Base-by-base conservation (phyloP, 192 early-diverging fungal genomes). In the Paraglomus brasilianum region DNA sequence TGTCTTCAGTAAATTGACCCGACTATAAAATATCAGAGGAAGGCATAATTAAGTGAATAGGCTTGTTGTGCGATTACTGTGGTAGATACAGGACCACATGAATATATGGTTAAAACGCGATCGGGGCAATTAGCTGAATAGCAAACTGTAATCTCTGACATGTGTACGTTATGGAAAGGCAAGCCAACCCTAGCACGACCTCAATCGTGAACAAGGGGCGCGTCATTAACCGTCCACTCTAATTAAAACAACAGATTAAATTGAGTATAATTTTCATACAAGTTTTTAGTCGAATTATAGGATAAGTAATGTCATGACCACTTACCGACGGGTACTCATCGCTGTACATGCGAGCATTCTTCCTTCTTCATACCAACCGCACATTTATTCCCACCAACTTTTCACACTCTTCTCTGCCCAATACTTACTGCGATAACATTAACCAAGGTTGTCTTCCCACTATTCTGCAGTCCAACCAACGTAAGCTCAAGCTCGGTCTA, bases 401-500 rank as follows among this genome's bases (percentile, higher is more conserved):
- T 5, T 62, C 21, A 13, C 19, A 45, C 0, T 0, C 19, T 36
- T 45, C 2, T 11, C n/a, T 62, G 4, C 21, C 53, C 10, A 56
- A 21, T 4, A 85, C 86, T 76, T 85, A 88, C 87, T 40, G 91
- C 91, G 67, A 94, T 92, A 41, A 94, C 90, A 62, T 92, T 92
- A 14, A 94, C 90, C 7, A 94, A 80, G 0, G 91, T 94, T 2
- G 91, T 92, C 66, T 94, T 94, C 60, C 92, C 92, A 72, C 89
- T 91, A 74, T 92, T 92, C 72, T 94, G 92, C 47, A 94, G 79
- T 41, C 92, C 91, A 57, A 94, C 92, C 57, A 94, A 77, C 50
- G 92, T 94, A 68, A 94, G 79, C 82, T 94, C 92, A 86, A 94
- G 92, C 82, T 94, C 91, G 71, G 85, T 86, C 85, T 86, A 69